phyloP scores from a whole-genome alignment of 805 yeast genomes.

The Phaffomyces opuntiae region DNA sequence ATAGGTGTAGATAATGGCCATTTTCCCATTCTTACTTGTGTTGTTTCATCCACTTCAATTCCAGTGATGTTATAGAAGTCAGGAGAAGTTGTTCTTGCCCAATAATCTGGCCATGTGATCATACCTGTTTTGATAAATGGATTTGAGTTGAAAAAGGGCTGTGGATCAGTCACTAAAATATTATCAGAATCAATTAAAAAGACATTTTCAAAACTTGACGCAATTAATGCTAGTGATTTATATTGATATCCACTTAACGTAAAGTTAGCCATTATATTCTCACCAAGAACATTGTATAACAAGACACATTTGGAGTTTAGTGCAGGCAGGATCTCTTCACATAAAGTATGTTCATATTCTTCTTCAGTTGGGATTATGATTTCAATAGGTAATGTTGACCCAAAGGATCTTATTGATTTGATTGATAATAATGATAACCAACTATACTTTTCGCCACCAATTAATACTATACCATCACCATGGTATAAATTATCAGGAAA shows the following conservation, averaged over 20 bases:
- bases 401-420: conserved; percentile 42
- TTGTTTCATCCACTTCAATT: conserved; percentile 25
- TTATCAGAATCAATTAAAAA: conserved; percentile 75
- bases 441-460: conserved; percentile 50
- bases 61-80: conserved; percentile 47
- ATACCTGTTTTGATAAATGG: conserved; percentile 45
- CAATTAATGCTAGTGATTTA: conserved; percentile 65
- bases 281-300: conserved; percentile 56
- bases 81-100: conserved; percentile 67
- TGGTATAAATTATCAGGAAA: conserved; percentile 7
- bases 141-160: conserved; percentile 34
- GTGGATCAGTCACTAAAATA: conserved; percentile 43
- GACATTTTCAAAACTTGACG: conserved; percentile 70
- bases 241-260: conserved; percentile 59
- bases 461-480: conserved; percentile 18
- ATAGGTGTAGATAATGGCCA: conserved; percentile 15
- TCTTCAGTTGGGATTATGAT: conserved; percentile 56
- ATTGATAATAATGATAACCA: conserved; percentile 47
- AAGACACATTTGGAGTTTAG: conserved; percentile 59
- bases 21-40: conserved; percentile 16
- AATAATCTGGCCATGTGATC: conserved; percentile 71
- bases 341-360: conserved; percentile 63
- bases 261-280: conserved; percentile 39
- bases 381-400: conserved; percentile 58
- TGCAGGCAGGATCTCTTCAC: conserved; percentile 52